Base-by-base conservation (phyloP, 1,284 basidiomycete genomes). In the Austroboletus novae-zelandiae region DNA sequence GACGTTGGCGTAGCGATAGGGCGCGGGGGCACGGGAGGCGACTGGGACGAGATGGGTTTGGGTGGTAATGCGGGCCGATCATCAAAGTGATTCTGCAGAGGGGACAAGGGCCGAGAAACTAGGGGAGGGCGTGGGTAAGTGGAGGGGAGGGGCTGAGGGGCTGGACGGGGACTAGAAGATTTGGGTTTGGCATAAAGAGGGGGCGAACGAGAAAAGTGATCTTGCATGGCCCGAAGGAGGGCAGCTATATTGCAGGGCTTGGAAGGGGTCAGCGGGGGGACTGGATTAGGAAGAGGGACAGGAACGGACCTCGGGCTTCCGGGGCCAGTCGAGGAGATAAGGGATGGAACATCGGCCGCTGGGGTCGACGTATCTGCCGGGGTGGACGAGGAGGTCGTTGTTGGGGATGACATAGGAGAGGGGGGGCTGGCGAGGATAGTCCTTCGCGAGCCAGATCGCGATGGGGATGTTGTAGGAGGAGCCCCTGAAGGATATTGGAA, bases 381-480 rank as follows among this genome's bases (percentile, higher is more conserved):
- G 79, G 55, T 86, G 84, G 57, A 99, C 83, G 51, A 94, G 84
- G 89, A 99, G 95, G 60, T 91, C 87, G 45, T 75, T 79, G 1
- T 94, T 98, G n/a, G 97, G 96, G 11, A 92, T 87, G 55, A 99
- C 95, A 71, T 93, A 98, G n/a, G 81, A 79, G 61, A 99, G 81
- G 9, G 97, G 97, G 2, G 94, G 84, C 30, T 77, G 74, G 40
- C 78, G 76, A 3, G 94, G 94, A 64, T 92, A 96, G 40, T 91
- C 86, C 53, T 80, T 79, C 6, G 91, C 79, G 40, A 97, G 60
- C 96, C 96, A 99, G 55, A 97, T 61, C 14, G 90, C 83, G 60
- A 99, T 71, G 3, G 97, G 96, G 59, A 99, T 98, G 68, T 99
- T 92, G 75, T 99, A 99, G 1, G 87, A 79, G 0, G 82, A 73